Percentiles rank a stretch among this genome's conserved stretches.
Evolutionary conservation across 2,329 filamentous ascomycete genomes (phyloP).

Genomic region (Xylaria polymorpha): DNA sequence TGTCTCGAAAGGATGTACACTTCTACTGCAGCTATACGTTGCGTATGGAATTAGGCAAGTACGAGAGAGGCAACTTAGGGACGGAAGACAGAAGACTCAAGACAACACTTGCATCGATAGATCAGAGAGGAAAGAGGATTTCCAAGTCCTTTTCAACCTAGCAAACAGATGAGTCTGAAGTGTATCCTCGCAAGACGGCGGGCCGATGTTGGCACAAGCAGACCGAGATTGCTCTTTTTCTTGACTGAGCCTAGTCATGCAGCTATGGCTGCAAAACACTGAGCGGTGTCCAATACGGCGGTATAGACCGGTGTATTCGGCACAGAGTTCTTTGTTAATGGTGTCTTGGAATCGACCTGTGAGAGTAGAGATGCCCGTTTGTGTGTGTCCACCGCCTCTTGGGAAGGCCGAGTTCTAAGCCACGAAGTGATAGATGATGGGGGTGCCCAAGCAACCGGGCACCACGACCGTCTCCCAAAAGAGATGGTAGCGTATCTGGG

Average conservation of each 20-base stretch:
- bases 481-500: constrained; percentile 40
- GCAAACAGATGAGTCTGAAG: constrained; percentile 55
- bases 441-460: constrained; percentile 35
- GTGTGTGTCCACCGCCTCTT: constrained; percentile 62
- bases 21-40: constrained; percentile 48
- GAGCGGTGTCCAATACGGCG: constrained; percentile 51
- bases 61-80: constrained; percentile 47
- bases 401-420: constrained; percentile 56
- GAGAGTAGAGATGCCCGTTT: constrained; percentile 58
- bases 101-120: constrained; percentile 52
- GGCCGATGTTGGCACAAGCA: constrained; percentile 53
- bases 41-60: constrained; percentile 38
- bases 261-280: constrained; percentile 53
- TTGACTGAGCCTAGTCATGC: constrained; percentile 55
- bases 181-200: constrained; percentile 50
- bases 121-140: constrained; percentile 47
- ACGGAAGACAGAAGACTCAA: constrained; percentile 48
- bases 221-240: constrained; percentile 53
- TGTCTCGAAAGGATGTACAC: constrained; percentile 56
- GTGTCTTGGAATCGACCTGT: constrained; percentile 63
- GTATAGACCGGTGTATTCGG: constrained; percentile 57
- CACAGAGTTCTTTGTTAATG: constrained; percentile 60
- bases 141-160: constrained; percentile 52
- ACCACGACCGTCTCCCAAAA: constrained; percentile 36
- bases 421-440: constrained; percentile 56